Evolutionary conservation across 1,139 yeast species (phyloP).

Genomic region (Eremothecium coryli): DNA sequence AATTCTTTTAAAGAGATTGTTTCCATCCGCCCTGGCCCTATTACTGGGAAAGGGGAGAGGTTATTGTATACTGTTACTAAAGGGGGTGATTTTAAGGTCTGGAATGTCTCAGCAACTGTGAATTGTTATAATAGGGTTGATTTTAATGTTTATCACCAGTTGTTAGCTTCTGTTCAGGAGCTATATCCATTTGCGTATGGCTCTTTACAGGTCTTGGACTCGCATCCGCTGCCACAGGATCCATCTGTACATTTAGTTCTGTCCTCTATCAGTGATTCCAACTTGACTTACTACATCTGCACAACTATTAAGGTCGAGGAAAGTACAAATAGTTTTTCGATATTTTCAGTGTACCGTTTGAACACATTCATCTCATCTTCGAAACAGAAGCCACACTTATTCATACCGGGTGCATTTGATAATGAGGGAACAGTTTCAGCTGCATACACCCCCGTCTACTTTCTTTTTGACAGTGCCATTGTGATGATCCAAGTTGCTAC

Average conservation of each 20-base stretch:
- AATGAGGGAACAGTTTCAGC: constrained; percentile 7
- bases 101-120: constrained; percentile 41
- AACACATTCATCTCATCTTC: constrained; percentile 33
- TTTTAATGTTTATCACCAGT: constrained; percentile 29
- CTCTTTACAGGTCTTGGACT: constrained; percentile 44
- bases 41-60: constrained; percentile 45
- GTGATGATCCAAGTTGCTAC: constrained; percentile 57
- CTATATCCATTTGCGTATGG: constrained; percentile 37
- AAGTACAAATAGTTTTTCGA: constrained; percentile 43
- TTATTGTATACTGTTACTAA: constrained; percentile 35
- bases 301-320: constrained; percentile 44
- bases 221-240: constrained; percentile 32
- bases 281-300: constrained; percentile 38
- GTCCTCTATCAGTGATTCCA: constrained; percentile 30
- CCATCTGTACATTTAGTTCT: constrained; percentile 44
- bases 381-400: constrained; percentile 39
- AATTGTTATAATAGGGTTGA: constrained; percentile 34
- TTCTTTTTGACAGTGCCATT: constrained; percentile 51
- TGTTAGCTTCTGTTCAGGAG: constrained; percentile 35
- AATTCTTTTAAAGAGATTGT: constrained; percentile 41
- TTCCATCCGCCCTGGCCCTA: constrained; percentile 50
- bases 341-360: constrained; percentile 53
- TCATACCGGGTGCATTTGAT: constrained; percentile 39
- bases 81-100: constrained; percentile 38
- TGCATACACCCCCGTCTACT: constrained; percentile 46